Base-by-base conservation (phyloP, 306 rosid genomes). In the Senna siamea region DNA sequence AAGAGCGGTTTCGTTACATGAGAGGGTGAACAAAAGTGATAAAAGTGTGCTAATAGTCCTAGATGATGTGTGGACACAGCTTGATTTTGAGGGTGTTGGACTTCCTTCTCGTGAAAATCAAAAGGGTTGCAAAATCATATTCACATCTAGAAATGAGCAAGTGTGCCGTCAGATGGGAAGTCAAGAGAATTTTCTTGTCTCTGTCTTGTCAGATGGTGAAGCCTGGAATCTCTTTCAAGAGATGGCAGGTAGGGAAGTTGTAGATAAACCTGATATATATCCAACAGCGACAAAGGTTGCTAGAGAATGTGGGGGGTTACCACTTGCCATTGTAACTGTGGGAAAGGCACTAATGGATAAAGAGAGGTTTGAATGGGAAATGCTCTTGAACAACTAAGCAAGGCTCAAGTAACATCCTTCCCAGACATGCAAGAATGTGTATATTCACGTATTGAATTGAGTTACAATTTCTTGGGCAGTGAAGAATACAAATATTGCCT, bases 401-500 rank as follows among this genome's bases (percentile, higher is more conserved):
- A 12, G 5, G 22, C 64, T 6, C 0, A 0, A 4, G 14, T 12
- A 12, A 2, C 41, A 61, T 48, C 5, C 4, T 8, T 13, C 47
- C 1, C 17, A 22, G 53, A 30, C 0, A 41, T 5, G 0, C 5
- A 28, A 30, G 11, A 63, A 0, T 2, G 35, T 7, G 32, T 22
- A 7, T 20, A 53, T 53, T 53, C 32, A 20, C 13, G 59, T 5
- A 69, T 50, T 20, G 9, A 23, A 19, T 1, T 17, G 12, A 68
- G 80, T 17, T n/a, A n/a, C n/a, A n/a, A n/a, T n/a, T n/a, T n/a
- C n/a, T n/a, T n/a, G n/a, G n/a, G n/a, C n/a, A n/a, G 2, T 7
- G 48, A 37, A 10, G 75, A 77, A 50, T 53, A 67, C 5, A 77
- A 17, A 23, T 58, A 8, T 22, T 77, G 56, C 14, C 13, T 77